These are phyloP conservation scores for Gilbertella persicaria DNA, from an alignment of 371 early-diverging fungal species.

Conservation along the genomic window DNA sequence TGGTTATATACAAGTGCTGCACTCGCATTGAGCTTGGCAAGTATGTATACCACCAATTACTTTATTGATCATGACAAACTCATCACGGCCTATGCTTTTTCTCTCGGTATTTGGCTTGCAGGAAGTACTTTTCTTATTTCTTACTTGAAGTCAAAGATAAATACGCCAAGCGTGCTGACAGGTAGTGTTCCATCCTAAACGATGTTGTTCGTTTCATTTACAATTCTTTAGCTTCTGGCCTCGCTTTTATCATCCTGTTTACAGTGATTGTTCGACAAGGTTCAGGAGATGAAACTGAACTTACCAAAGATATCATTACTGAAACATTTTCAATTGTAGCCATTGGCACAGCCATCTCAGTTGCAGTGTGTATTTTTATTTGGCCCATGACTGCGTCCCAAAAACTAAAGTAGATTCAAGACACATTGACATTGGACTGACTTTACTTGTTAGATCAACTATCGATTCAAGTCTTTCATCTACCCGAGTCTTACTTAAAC, in stretches of 20 bases:
- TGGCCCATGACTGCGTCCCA: slow-evolving; percentile 67
- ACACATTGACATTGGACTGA: too few species aligned
- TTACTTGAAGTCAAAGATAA: slow-evolving; percentile 63
- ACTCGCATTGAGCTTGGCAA: slow-evolving; percentile 48
- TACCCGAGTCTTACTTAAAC: slow-evolving; percentile 54
- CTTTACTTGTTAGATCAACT: too few species aligned
- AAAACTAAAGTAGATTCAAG: slow-evolving; percentile 61
- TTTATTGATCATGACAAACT: slow-evolving; percentile 50
- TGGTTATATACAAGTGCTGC: slow-evolving; percentile 59
- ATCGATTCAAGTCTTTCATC: slow-evolving; percentile 59
- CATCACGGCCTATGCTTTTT: slow-evolving; percentile 48
- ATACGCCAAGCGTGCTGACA: slow-evolving; percentile 69
- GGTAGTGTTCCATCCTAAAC: slow-evolving; percentile 61
- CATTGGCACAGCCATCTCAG: slow-evolving; percentile 58
- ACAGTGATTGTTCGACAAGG: slow-evolving; percentile 56
- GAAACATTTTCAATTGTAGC: too few species aligned
- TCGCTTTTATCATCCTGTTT: too few species aligned
- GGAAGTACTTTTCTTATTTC: slow-evolving; percentile 62
- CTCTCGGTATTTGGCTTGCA: slow-evolving; percentile 58
- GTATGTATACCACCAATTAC: slow-evolving; percentile 60
- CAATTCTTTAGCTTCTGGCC: too few species aligned
- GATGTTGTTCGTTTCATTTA: too few species aligned
- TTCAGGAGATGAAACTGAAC: too few species aligned
- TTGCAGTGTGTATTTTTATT: slow-evolving; percentile 53
- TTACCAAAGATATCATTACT: too few species aligned